phyloP scores from a whole-genome alignment of 768 basidiomycete species.

The Mycena sanguinolenta region DNA sequence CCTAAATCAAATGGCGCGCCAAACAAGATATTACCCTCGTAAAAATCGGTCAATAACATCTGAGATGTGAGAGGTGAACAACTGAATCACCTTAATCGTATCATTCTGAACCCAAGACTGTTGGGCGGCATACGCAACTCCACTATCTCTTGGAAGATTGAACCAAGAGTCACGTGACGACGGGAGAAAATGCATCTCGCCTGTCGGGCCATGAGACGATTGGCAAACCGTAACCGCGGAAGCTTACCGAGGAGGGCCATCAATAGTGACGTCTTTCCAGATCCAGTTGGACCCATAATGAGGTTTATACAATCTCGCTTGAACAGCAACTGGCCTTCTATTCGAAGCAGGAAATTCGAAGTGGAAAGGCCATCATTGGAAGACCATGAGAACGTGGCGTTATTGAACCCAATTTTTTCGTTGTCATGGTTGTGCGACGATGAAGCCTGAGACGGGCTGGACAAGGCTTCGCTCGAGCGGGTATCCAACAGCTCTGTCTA shows the following conservation, averaged over 20 bases:
- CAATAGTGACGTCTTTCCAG: slow-evolving; percentile 75
- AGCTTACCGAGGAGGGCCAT: slow-evolving; percentile 68
- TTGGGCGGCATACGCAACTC: slow-evolving; percentile 85
- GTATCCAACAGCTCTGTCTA: slow-evolving; percentile 64
- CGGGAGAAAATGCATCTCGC: slow-evolving; percentile 77
- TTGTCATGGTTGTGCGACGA: slow-evolving; percentile 35
- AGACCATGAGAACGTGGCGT: slow-evolving; percentile 71
- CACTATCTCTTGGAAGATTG: slow-evolving; percentile 74
- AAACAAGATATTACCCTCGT: slow-evolving; percentile 86
- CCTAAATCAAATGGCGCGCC: slow-evolving; percentile 82
- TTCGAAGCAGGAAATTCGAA: slow-evolving; percentile 61
- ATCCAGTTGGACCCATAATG: slow-evolving; percentile 70
- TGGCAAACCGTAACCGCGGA: not conserved
- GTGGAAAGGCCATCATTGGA: slow-evolving; percentile 45
- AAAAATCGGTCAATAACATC: too few relatives aligned
- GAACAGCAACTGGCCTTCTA: slow-evolving; percentile 67
- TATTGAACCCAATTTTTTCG: slow-evolving; percentile 61
- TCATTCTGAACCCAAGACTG: slow-evolving; percentile 90
- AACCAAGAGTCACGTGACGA: slow-evolving; percentile 69
- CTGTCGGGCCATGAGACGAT: slow-evolving; percentile 46
- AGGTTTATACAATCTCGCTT: slow-evolving; percentile 65
- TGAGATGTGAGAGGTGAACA: too few relatives aligned
- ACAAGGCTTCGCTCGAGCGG: slow-evolving; percentile 39
- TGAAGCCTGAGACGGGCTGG: too few relatives aligned
- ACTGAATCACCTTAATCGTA: slow-evolving; percentile 78